Conservation (phyloP, 139 green algal species). For the Deuterostichococcus epilithicus region DNA sequence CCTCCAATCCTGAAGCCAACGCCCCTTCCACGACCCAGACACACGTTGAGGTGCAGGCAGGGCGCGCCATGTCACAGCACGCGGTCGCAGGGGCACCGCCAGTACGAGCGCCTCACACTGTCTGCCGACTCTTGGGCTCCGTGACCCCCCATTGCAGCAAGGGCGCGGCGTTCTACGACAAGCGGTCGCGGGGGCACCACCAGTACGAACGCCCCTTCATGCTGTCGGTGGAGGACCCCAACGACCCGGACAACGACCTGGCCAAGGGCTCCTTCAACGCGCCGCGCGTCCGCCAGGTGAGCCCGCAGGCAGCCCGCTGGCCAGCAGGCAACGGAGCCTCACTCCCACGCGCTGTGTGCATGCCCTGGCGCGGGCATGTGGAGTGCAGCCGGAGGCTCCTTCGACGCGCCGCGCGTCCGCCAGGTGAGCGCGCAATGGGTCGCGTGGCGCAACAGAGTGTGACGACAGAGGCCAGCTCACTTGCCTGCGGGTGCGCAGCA, state of each 20-base stretch:
- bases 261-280: constrained; percentile 57
- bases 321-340: not conserved
- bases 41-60: too few relatives aligned
- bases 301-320: not conserved
- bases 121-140: too few relatives aligned
- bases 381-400: not conserved
- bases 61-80: too few relatives aligned
- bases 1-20: too few relatives aligned
- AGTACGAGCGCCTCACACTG: too few relatives aligned
- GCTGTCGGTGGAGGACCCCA: constrained; percentile 79
- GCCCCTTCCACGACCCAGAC: too few relatives aligned
- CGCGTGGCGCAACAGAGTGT: too few relatives aligned
- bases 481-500: too few relatives aligned
- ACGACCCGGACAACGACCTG: constrained; percentile 72
- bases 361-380: not conserved
- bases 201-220: constrained; percentile 54
- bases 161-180: constrained; percentile 61
- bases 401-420: too few relatives aligned
- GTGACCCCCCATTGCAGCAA: constrained; percentile 19
- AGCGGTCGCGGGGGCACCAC: constrained; percentile 15
- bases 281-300: constrained; percentile 36
- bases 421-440: too few relatives aligned
- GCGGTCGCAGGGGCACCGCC: too few relatives aligned
- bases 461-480: too few relatives aligned
- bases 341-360: not conserved